Conservation (phyloP, 768 basidiomycete genomes). For the Boletus rubropictus region DNA sequence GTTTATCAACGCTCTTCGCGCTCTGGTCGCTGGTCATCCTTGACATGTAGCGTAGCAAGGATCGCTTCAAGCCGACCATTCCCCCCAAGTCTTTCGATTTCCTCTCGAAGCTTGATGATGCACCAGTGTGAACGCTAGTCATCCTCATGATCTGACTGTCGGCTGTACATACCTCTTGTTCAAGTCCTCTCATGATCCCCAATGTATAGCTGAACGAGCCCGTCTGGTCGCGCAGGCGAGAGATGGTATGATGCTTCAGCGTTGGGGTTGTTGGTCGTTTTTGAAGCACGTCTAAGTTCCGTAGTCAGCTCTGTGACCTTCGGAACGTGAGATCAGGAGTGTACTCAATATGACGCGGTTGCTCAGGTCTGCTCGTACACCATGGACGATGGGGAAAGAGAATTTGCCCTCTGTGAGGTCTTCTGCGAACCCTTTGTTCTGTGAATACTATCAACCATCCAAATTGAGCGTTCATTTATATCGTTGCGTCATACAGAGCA, state of each 20-base stretch:
- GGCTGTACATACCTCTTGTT: slow-evolving; percentile 40
- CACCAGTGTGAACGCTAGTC: neutral
- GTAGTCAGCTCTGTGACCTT: neutral
- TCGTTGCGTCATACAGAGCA: neutral
- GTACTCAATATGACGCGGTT: slow-evolving; percentile 82
- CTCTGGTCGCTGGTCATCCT: slow-evolving; percentile 4
- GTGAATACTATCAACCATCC: slow-evolving; percentile 45
- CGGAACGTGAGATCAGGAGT: slow-evolving; percentile 20
- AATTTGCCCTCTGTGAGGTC: slow-evolving; percentile 80
- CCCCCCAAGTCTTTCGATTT: slow-evolving; percentile 73
- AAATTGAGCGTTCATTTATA: neutral
- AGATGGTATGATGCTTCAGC: slow-evolving; percentile 74
- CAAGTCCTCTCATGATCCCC: slow-evolving; percentile 58
- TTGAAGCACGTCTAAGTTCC: slow-evolving; percentile 71
- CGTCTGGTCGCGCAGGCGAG: slow-evolving; percentile 69
- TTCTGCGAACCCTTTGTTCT: slow-evolving; percentile 64
- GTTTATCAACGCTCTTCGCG: neutral
- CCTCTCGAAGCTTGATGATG: slow-evolving; percentile 40
- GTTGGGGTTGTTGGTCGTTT: slow-evolving; percentile 84
- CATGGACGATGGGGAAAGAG: slow-evolving; percentile 73
- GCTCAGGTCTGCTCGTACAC: slow-evolving; percentile 68
- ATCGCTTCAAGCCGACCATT: slow-evolving; percentile 58
- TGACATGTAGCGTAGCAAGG: slow-evolving; percentile 49
- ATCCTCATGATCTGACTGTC: neutral
- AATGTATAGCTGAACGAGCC: slow-evolving; percentile 84